Conservation (phyloP, 2,329 filamentous ascomycete species). For the Verticillium zaregamsianum region DNA sequence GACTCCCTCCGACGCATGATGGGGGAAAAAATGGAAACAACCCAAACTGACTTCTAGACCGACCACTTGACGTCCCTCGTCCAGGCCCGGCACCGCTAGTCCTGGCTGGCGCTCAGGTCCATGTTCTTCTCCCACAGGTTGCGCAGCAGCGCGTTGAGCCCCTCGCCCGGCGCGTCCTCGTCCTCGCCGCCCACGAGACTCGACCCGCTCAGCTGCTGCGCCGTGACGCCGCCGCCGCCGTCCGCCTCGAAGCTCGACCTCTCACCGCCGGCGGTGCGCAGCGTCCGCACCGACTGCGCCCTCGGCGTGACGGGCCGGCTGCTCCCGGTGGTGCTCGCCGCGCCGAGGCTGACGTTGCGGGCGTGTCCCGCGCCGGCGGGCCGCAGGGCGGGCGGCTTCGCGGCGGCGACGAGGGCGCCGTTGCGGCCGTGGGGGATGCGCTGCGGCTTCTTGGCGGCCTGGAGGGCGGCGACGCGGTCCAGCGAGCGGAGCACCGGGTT, state of each 20-base stretch:
- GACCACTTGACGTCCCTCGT: not conserved
- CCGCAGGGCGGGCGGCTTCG: not conserved
- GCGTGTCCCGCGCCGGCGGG: constrained; percentile 24
- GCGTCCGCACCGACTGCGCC: constrained; percentile 29
- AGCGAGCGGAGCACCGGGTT: constrained; percentile 66
- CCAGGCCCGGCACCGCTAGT: constrained; percentile 21
- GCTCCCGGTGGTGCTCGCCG: constrained; percentile 1
- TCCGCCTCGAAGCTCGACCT: constrained; percentile 43
- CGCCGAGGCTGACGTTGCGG: constrained; percentile 32
- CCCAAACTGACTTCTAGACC: no score
- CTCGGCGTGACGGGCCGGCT: constrained; percentile 24
- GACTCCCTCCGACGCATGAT: no score
- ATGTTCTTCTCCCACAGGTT: constrained; percentile 60
- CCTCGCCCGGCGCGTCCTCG: constrained; percentile 31
- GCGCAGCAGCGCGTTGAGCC: constrained; percentile 46
- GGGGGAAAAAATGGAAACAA: no score
- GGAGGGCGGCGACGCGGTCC: constrained; percentile 26
- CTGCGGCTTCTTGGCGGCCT: constrained; percentile 42
- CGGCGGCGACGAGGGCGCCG: constrained; percentile 23
- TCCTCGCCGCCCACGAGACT: constrained; percentile 46
- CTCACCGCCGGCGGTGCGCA: constrained; percentile 22
- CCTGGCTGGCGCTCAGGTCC: constrained; percentile 53
- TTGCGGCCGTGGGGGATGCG: constrained; percentile 39
- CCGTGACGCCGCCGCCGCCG: constrained; percentile 16
- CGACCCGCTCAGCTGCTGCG: constrained; percentile 40